Percentiles rank a stretch among this genome's conserved stretches.
phyloP scores from a whole-genome alignment of 805 yeast species.

The Yarrowia sp. region DNA sequence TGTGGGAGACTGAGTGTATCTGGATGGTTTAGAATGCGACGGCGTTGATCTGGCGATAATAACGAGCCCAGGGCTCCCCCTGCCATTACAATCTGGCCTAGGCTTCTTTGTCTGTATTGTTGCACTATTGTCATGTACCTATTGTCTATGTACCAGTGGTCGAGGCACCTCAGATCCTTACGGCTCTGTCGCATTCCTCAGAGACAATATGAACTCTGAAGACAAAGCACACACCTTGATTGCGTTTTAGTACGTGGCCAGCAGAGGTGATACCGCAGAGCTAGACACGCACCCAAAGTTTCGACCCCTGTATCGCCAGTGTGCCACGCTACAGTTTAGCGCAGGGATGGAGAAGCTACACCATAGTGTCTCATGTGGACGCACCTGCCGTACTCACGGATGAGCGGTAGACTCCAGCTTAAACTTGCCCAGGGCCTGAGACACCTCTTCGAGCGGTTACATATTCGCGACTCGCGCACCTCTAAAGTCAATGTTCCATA shows the following conservation, averaged over 20 bases:
- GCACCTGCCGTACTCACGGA: not conserved
- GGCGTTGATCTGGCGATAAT: not conserved
- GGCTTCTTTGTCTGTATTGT: too few relatives aligned
- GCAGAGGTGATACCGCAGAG: not conserved
- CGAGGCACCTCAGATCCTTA: not conserved
- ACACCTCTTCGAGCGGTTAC: not conserved
- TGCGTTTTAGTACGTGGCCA: slow-evolving; percentile 7
- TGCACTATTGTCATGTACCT: too few relatives aligned
- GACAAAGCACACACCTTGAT: slow-evolving; percentile 5
- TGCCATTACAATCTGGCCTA: too few relatives aligned
- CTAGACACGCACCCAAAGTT: not conserved
- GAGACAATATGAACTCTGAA: not conserved
- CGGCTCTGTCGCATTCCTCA: slow-evolving; percentile 4
- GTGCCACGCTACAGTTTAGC: slow-evolving; percentile 10
- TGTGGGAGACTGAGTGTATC: not conserved
- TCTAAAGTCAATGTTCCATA: not conserved
- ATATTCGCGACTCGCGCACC: not conserved
- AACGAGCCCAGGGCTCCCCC: too few relatives aligned
- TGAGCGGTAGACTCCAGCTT: not conserved
- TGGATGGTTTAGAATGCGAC: not conserved
- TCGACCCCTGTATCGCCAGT: slow-evolving; percentile 20
- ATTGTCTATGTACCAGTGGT: too few relatives aligned
- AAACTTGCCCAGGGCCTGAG: slow-evolving; percentile 16
- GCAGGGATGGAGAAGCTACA: slow-evolving; percentile 1
- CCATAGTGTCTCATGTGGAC: not conserved